phyloP scores from a whole-genome alignment of 2,329 filamentous ascomycete genomes.

The Diplodia corticola region DNA sequence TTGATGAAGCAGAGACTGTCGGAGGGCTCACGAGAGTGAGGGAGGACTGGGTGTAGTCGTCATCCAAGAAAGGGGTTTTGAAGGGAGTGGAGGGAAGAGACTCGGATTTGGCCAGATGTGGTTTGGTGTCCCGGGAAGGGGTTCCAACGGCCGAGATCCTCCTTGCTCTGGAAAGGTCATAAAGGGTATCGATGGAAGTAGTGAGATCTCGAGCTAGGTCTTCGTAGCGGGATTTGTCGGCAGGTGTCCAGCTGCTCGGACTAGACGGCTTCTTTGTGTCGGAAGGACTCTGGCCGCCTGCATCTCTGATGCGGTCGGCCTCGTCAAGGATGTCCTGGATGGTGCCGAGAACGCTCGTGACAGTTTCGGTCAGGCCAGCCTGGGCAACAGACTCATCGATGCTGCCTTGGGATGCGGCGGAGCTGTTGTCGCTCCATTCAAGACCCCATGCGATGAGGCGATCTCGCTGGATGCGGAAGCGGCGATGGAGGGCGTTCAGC shows the following conservation, averaged over 20 bases:
- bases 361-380: constrained; percentile 72
- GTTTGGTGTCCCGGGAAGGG: neutral
- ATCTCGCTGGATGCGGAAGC: constrained; percentile 78
- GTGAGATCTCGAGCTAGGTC: constrained; percentile 74
- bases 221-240: constrained; percentile 72
- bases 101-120: constrained; percentile 5
- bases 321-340: constrained; percentile 79
- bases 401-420: constrained; percentile 59
- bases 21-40: constrained; percentile 47
- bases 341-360: constrained; percentile 75
- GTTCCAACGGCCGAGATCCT: constrained; percentile 30
- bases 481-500: constrained; percentile 70
- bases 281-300: constrained; percentile 34
- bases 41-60: constrained; percentile 40
- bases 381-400: constrained; percentile 70
- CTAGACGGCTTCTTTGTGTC: constrained; percentile 37
- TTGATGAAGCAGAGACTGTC: constrained; percentile 23
- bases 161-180: constrained; percentile 70
- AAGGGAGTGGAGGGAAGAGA: constrained; percentile 6
- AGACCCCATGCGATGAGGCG: constrained; percentile 76
- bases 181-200: constrained; percentile 75
- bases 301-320: constrained; percentile 70
- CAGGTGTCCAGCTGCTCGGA: constrained; percentile 53
- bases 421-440: constrained; percentile 72
- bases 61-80: constrained; percentile 13